A percentile compares a stretch with the other conserved stretches of the same genome.
These are phyloP conservation scores for Microdochium paspali DNA, from an alignment of 2,329 filamentous ascomycete genomes.

Conservation along the genomic window DNA sequence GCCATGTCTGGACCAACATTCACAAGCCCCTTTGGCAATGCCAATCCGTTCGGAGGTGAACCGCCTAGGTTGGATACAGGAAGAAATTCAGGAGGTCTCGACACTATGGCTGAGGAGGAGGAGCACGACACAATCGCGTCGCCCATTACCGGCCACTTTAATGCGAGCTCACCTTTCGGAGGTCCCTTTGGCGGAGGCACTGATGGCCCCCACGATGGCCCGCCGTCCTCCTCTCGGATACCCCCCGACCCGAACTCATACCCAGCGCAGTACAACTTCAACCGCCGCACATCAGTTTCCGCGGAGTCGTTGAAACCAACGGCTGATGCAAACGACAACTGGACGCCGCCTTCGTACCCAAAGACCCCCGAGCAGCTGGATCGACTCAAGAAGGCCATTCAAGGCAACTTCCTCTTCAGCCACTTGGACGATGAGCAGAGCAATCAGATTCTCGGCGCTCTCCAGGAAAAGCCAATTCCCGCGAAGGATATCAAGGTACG, in stretches of 20 bases:
- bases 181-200: slow-evolving; percentile 46
- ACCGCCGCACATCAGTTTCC: slow-evolving; percentile 88
- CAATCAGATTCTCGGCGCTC: slow-evolving; percentile 74
- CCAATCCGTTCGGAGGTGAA: slow-evolving; percentile 63
- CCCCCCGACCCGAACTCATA: slow-evolving; percentile 58
- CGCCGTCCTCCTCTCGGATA: slow-evolving; percentile 33
- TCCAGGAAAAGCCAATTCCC: slow-evolving; percentile 92
- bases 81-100: slow-evolving; percentile 35
- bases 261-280: slow-evolving; percentile 89
- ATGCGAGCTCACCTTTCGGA: slow-evolving; percentile 33
- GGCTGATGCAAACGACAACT: slow-evolving; percentile 75
- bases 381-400: slow-evolving; percentile 72
- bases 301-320: slow-evolving; percentile 92
- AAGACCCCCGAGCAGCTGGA: slow-evolving; percentile 76
- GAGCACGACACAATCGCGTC: slow-evolving; percentile 69
- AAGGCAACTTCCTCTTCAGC: slow-evolving; percentile 86
- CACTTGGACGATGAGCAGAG: slow-evolving; percentile 93
- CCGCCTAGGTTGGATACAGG: slow-evolving; percentile 30
- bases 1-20: slow-evolving; percentile 67
- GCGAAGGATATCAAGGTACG: slow-evolving; percentile 70
- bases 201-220: slow-evolving; percentile 31
- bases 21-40: slow-evolving; percentile 60
- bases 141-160: slow-evolving; percentile 50
- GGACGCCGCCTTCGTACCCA: slow-evolving; percentile 75
- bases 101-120: slow-evolving; percentile 67